A percentile compares a stretch with the other conserved stretches of the same genome.
These are phyloP conservation scores for Arabidopsis thaliana DNA, from an alignment of 345 rosid species.

Conservation along the genomic window TAIR10.1 NC_003076.8:6761501-6762000, in stretches of 20 bases:
- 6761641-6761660: conserved; percentile 87
- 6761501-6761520: conserved; percentile 90
- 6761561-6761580: conserved; percentile 90
- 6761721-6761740: conserved; percentile 44
- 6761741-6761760: conserved; percentile 19
- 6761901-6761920: neutral
- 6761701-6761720: conserved; percentile 37
- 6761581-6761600: conserved; percentile 82
- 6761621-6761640: conserved; percentile 87
- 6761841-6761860: neutral
- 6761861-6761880: neutral
- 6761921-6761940: neutral
- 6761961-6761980: neutral
- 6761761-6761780: neutral
- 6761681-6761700: conserved; percentile 17
- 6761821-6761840: neutral
- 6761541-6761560: conserved; percentile 94
- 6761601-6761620: conserved; percentile 79
- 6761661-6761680: conserved; percentile 59
- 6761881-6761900: neutral
- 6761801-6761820: neutral
- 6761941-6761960: neutral
- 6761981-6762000: neutral
- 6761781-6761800: neutral
- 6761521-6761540: conserved; percentile 87